Evolutionary conservation across 345 rosid genomes (phyloP).

Genomic region (Eucalyptus pauciflora): DNA sequence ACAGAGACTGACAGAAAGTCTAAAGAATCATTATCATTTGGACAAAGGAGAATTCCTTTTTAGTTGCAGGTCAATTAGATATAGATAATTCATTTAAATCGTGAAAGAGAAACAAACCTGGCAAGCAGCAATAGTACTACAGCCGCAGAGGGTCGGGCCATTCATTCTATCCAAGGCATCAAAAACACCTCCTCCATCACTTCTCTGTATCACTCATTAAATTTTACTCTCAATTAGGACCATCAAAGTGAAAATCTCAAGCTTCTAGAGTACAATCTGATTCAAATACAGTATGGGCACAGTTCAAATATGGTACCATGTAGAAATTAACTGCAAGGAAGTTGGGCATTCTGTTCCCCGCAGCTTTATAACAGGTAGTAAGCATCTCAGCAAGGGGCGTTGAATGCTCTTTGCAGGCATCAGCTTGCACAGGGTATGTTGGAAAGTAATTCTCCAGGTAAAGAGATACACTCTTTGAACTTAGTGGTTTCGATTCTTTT

Average conservation of each 20-base stretch:
- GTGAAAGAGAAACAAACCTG: conserved; percentile 43
- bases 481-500: conserved; percentile 67
- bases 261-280: not conserved
- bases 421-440: conserved; percentile 62
- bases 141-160: conserved; percentile 77
- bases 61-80: not conserved
- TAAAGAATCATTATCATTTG: not conserved
- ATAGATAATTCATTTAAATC: not conserved
- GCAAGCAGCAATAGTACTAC: conserved; percentile 66
- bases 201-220: conserved; percentile 48
- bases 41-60: not conserved
- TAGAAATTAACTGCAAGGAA: conserved; percentile 92
- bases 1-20: not conserved
- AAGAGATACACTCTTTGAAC: conserved; percentile 67
- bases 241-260: not conserved
- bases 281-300: not conserved
- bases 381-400: conserved; percentile 77
- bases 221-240: not conserved
- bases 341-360: conserved; percentile 76
- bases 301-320: conserved; percentile 44
- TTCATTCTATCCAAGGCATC: conserved; percentile 76
- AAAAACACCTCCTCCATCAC: conserved; percentile 93
- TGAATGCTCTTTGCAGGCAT: conserved; percentile 95
- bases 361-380: conserved; percentile 76
- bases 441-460: conserved; percentile 90